Conservation (phyloP, 2,329 filamentous ascomycete species). For the Scytalidium sp. region DNA sequence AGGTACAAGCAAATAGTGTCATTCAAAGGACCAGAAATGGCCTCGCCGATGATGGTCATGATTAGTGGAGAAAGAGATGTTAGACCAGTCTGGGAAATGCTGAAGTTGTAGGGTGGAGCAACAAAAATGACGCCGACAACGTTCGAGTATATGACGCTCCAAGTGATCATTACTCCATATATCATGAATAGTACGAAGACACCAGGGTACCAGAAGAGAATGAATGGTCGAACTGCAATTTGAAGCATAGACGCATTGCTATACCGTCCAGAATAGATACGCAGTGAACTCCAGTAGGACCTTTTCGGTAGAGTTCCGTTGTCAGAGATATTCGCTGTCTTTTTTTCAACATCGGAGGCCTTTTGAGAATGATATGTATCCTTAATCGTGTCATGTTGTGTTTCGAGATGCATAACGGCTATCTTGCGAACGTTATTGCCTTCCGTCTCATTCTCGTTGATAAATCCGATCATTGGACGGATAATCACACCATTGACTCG, state of each 20-base stretch:
- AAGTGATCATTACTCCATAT: conserved; percentile 40
- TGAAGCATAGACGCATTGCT: conserved; percentile 29
- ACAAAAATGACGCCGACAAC: conserved; percentile 40
- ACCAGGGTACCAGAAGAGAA: conserved; percentile 33
- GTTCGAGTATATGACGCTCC: conserved; percentile 41
- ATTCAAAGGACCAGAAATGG: conserved; percentile 42
- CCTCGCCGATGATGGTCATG: conserved; percentile 41
- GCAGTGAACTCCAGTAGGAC: conserved; percentile 24
- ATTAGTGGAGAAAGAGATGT: conserved; percentile 48
- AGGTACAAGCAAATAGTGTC: conserved; percentile 36
- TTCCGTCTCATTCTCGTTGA: no score
- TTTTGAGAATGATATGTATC: conserved; percentile 1
- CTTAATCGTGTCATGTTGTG: conserved; percentile 6
- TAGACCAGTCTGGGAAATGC: conserved; percentile 44
- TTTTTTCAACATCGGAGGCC: conserved; percentile 14
- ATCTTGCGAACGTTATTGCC: conserved; percentile 13
- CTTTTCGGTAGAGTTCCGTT: no score
- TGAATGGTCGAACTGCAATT: conserved; percentile 30
- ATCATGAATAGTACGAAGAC: conserved; percentile 33
- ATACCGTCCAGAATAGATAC: conserved; percentile 28
- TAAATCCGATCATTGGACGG: conserved; percentile 14
- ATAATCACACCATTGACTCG: conserved; percentile 7
- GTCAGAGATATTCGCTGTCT: no score
- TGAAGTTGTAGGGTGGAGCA: conserved; percentile 37
- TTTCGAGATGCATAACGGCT: background rate